Conservation (phyloP, 345 rosid species). For the Linum usitatissimum region DNA sequence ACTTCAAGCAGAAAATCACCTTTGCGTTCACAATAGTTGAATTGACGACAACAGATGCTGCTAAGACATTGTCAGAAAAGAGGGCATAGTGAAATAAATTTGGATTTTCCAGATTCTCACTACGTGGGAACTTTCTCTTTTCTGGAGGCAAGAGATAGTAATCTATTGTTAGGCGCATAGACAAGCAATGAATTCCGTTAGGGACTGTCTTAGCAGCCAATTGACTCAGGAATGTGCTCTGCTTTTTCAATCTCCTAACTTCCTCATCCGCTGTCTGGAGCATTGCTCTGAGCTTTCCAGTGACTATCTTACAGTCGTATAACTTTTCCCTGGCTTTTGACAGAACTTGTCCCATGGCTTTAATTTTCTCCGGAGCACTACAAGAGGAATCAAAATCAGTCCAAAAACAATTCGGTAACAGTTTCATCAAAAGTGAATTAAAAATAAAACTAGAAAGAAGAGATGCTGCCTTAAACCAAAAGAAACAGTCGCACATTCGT, state of each 20-base stretch:
- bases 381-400: not conserved
- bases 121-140: conserved; percentile 79
- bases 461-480: not conserved
- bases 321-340: conserved; percentile 70
- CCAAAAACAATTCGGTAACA: not conserved
- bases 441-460: not conserved
- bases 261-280: conserved; percentile 93
- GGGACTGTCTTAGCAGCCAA: conserved; percentile 97
- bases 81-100: conserved; percentile 88
- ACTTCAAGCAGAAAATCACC: conserved; percentile 31
- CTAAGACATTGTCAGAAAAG: conserved; percentile 97
- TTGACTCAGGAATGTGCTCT: conserved; percentile 97
- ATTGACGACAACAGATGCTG: conserved; percentile 99
- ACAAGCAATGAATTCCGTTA: conserved; percentile 86
- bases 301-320: conserved; percentile 89
- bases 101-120: conserved; percentile 82
- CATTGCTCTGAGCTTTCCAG: conserved; percentile 97
- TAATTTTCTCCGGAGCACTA: conserved; percentile 75
- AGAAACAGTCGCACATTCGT: conserved; percentile 1
- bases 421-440: not conserved
- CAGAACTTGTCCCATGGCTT: conserved; percentile 82
- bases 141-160: conserved; percentile 80
- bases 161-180: conserved; percentile 91
- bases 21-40: conserved; percentile 86
- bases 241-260: conserved; percentile 96